Percentiles rank a stretch among this genome's conserved stretches.
phyloP scores from a whole-genome alignment of 225 moss, liverwort and hornwort species.

The Bryum argenteum region DNA sequence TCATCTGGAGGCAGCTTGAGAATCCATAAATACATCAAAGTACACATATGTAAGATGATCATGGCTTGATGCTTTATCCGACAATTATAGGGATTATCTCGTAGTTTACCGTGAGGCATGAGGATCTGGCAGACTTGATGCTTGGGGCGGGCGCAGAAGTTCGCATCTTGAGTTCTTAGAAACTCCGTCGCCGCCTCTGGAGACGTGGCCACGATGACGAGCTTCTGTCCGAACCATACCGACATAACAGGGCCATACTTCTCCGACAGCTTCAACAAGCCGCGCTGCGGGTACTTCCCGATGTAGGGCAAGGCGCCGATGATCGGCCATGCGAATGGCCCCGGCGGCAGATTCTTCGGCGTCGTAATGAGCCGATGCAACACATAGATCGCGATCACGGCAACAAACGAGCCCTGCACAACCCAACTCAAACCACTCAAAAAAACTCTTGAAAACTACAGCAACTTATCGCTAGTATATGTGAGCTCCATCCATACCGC shows the following conservation, averaged over 20 bases:
- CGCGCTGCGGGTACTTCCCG: slow-evolving; percentile 4
- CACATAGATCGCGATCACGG: slow-evolving; percentile 31
- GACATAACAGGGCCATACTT: slow-evolving; percentile 35
- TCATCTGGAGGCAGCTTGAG: no score
- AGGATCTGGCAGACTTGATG: slow-evolving; percentile 11
- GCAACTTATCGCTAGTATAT: no score
- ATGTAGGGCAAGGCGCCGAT: slow-evolving; percentile 24
- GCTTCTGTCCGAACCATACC: slow-evolving; percentile 34
- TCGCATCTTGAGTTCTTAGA: slow-evolving; percentile 36
- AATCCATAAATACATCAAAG: no score
- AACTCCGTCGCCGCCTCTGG: slow-evolving; percentile 41
- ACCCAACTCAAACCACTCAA: not conserved
- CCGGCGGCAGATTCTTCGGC: slow-evolving; percentile 42
- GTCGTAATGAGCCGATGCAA: slow-evolving; percentile 6
- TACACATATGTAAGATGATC: no score
- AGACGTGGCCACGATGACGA: slow-evolving; percentile 35
- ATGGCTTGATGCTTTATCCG: no score
- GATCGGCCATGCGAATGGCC: slow-evolving; percentile 33
- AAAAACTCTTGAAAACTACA: no score
- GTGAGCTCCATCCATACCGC: no score
- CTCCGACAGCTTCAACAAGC: slow-evolving; percentile 20
- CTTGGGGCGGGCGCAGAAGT: slow-evolving; percentile 34
- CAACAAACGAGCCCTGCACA: slow-evolving; percentile 26
- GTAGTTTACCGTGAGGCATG: slow-evolving; percentile 25
- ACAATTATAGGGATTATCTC: no score